Evolutionary conservation across 306 rosid genomes (phyloP), one percentile per base, ranked within the genome.

Genomic region (Luffa acutangula): DNA sequence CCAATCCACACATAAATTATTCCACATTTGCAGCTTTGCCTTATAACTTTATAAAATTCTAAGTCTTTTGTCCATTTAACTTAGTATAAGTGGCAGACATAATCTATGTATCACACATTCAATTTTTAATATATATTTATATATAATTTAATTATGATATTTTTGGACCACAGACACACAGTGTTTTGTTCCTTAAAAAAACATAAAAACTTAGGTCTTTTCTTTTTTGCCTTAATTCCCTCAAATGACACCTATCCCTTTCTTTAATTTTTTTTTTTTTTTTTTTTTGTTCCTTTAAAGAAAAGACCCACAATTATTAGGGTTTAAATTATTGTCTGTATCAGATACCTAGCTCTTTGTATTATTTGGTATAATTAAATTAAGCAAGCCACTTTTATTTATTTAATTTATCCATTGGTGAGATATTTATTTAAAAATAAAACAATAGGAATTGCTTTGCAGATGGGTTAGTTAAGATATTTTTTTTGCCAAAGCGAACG

Each of bases 1-100:
- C 54, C 54, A 42, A 70, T 70, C 76, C 76, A 70, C 76, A 70
- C 20, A 70, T 69, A 58, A 33, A 70, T 9, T 70, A 42, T 70
- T 70, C 76, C 76, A 70, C 9, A 20, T 70, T 42, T 39, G 76
- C 76, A 70, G 76, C 76, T 70, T 70, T 65, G 12, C 7, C 31
- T 20, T 9, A 2, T 33, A 9, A 70, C 76, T 70, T 70, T 70
- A 42, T 70, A 70, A 70, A 70, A 45, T 43, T 70, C 76, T 70
- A n/a, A 66, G 53, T n/a, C 53, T 20, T 70, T 45, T 72, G 41
- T 72, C 77, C 77, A 72, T 72, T 72, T 72, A 72, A 46, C 77
- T 72, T 72, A 48, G 77, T 72, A 72, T 72, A 72, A 25, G 77
- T 72, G 77, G 77, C 77, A 72, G 58, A 72, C 77, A 72, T 48